These are phyloP conservation scores for Epichloe festucae DNA, from an alignment of 2,329 filamentous ascomycete genomes.

Conservation along the genomic window DNA sequence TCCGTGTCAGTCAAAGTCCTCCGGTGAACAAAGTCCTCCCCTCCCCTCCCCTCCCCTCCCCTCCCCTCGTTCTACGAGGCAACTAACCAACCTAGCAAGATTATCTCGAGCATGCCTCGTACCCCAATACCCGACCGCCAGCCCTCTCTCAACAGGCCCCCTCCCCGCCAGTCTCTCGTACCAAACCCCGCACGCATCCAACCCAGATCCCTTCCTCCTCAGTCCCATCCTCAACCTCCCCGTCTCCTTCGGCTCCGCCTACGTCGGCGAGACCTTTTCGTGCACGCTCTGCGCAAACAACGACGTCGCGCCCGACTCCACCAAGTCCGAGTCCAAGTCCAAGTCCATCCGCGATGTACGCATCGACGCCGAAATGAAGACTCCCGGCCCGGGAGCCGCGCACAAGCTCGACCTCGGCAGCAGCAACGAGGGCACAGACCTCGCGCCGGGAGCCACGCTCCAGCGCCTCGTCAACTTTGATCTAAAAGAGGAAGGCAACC, in stretches of 20 bases:
- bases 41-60: too few relatives aligned
- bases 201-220: slow-evolving; percentile 43
- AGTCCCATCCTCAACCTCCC: slow-evolving; percentile 67
- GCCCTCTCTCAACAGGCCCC: slow-evolving; percentile 30
- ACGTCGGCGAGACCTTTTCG: slow-evolving; percentile 88
- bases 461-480: slow-evolving; percentile 78
- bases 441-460: slow-evolving; percentile 52
- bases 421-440: slow-evolving; percentile 24
- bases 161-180: slow-evolving; percentile 63
- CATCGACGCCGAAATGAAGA: slow-evolving; percentile 91
- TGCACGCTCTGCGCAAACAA: slow-evolving; percentile 97
- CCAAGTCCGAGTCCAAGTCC: slow-evolving; percentile 31
- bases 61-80: background rate
- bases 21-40: slow-evolving; percentile 29
- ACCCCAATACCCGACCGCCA: slow-evolving; percentile 51
- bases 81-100: slow-evolving; percentile 28
- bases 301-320: slow-evolving; percentile 32
- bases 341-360: slow-evolving; percentile 60
- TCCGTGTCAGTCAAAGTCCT: slow-evolving; percentile 67
- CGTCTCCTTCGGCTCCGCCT: slow-evolving; percentile 82
- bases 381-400: slow-evolving; percentile 47
- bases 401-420: slow-evolving; percentile 48
- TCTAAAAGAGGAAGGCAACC: slow-evolving; percentile 85
- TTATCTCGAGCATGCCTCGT: slow-evolving; percentile 73
- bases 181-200: slow-evolving; percentile 29